Base-by-base conservation (phyloP, 495 filamentous ascomycete species). In the Immersiella caudata region DNA sequence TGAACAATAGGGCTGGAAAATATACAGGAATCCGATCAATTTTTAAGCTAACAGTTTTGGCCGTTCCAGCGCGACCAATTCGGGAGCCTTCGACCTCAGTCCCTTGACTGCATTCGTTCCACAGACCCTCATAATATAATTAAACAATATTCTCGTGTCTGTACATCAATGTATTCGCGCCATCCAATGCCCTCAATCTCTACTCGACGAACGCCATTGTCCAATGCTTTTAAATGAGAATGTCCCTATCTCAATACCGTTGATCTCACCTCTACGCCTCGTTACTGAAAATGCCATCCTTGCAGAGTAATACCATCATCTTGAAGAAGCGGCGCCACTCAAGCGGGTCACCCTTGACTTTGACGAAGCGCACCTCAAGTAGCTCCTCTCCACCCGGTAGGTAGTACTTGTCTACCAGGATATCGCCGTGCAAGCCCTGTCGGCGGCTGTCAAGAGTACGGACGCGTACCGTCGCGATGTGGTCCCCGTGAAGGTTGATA, bases 311-410 rank as follows among this genome's bases (percentile, higher is more conserved):
- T 20, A 89, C 90, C 14, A 97, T 87, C 77, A 90, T 92, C 80
- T 97, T 99, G 84, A 99, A 99, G 75, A 99, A 94, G 60, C 95
- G 84, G 64, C 95, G 85, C 95, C 95, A 99, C 83, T 97, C 95
- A 33, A 99, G 78, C 12, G 96, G 96, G 82, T 99, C 95, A 14
- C 96, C 95, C 79, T 96, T 96, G 49, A 89, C 85, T 79, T 99
- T 99, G 68, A 96, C 85, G 76, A 99, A 98, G 65, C 92, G 83
- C 12, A 97, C 91, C 79, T 97, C 93, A 55, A 94, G 82, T 62
- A 97, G 72, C 72, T 87, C 85, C 14, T 55, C 46, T 14, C 50
- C 29, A 4, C 67, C 65, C 18, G 81, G 79, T 49, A 81, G 66
- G 36, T 73, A 62, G 60, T 92, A 86, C 74, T 83, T 86, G 73